Conservation (phyloP, 208 protist species). For the Acanthamoeba divionensis region DNA sequence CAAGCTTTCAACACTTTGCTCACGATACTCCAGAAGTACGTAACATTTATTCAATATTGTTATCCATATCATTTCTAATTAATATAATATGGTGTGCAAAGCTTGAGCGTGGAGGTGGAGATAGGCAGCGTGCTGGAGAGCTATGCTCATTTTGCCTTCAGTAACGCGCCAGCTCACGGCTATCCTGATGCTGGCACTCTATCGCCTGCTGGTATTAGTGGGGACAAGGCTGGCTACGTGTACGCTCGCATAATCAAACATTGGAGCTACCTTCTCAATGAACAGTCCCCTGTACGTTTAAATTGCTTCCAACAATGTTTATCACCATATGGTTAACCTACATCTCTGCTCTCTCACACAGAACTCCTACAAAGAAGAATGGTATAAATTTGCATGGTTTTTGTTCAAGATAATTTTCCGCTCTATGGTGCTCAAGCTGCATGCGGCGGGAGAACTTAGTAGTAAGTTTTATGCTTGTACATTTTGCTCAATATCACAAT, state of each 20-base stretch:
- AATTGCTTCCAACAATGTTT: no score
- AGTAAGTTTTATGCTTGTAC: background rate
- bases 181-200: no score
- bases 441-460: background rate
- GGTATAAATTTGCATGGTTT: background rate
- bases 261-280: background rate
- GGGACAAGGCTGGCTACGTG: no score
- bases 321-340: no score
- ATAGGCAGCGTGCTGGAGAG: background rate
- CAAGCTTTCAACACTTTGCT: background rate
- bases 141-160: background rate
- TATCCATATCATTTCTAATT: background rate
- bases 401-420: background rate
- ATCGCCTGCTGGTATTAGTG: no score
- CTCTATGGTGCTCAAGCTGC: slow-evolving; percentile 1
- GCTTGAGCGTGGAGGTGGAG: background rate
- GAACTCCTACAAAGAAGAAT: background rate
- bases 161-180: no score
- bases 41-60: background rate
- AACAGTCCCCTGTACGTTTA: no score
- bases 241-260: background rate
- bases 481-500: no score
- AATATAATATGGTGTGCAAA: background rate
- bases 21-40: background rate
- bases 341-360: no score